phyloP scores from a whole-genome alignment of 2,329 filamentous ascomycete genomes.

The Cytospora chrysosperma region DNA sequence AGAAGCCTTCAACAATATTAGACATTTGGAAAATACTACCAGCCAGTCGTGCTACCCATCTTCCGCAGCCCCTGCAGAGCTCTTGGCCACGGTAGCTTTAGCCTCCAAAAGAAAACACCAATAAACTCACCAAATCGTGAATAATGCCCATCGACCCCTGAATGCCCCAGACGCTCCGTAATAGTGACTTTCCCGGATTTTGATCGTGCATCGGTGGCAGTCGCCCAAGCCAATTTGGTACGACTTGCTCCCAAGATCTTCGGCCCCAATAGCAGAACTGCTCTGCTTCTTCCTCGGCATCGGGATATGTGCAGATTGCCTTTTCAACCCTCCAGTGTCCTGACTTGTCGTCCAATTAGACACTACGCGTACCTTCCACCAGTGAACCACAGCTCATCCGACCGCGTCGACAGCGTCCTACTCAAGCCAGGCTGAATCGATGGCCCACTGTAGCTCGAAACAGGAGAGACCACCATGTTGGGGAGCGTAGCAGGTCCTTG shows the following conservation, averaged over 20 bases:
- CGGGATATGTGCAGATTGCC: background rate
- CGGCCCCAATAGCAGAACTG: background rate
- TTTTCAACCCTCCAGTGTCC: background rate
- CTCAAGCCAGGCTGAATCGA: slow-evolving; percentile 30
- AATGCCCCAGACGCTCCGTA: background rate
- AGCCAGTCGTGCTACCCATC: background rate
- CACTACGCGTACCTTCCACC: slow-evolving; percentile 26
- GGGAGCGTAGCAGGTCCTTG: slow-evolving; percentile 16
- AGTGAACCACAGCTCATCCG: slow-evolving; percentile 41
- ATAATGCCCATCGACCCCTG: background rate
- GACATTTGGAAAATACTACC: background rate
- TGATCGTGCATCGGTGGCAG: background rate
- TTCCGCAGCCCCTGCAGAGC: background rate
- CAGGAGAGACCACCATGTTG: slow-evolving; percentile 39
- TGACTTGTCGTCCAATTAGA: background rate
- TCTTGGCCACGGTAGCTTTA: background rate
- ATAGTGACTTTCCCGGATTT: background rate
- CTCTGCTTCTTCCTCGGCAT: background rate
- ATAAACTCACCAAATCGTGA: background rate
- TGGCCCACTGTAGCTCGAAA: slow-evolving; percentile 35
- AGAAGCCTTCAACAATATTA: background rate
- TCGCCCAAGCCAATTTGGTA: background rate
- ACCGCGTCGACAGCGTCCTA: slow-evolving; percentile 41
- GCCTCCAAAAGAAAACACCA: background rate
- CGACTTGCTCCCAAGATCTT: background rate